Evolutionary conservation across 1,284 basidiomycete species (phyloP), one percentile per base, ranked within the genome.

Genomic region (Trichosporon asahii): DNA sequence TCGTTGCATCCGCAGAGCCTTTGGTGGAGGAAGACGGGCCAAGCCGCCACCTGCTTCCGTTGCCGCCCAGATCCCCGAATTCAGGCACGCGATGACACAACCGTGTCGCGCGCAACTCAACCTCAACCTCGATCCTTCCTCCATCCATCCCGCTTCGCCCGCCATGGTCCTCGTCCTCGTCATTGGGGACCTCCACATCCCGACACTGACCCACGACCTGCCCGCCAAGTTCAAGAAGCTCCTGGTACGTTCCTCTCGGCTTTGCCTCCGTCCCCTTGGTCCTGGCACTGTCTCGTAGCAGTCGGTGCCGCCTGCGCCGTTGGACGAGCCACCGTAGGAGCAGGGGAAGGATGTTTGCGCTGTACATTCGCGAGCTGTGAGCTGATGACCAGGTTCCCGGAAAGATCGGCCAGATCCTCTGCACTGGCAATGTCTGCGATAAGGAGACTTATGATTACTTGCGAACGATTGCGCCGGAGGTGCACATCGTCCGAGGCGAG

Each of bases 161-260:
- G 75, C 21, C 63, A 89, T 88, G 88, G 94, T 96, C 70, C 90
- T 97, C 75, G 93, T 97, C 64, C 91, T 97, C 72, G 89, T 95
- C 78, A 93, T 97, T 76, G 94, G 95, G 68, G 95, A 98, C 86
- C 88, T 97, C 18, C 94, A 96, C 82, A 96, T 97, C 78, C 95
- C 95, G 0, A 90, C 93, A 79, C 86, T 86, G 63, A 85, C 88
- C 1, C 93, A 96, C 80, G 96, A 98, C 80, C 87, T 99, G 4
- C 95, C 96, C 0, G 86, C 89, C 23, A 98, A 98, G 85, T 99
- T 99, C 86, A 96, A 96, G 85, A 98, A 98, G 82, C 90, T 99
- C 0, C 87, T 99, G 0, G 94, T 88, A 65, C 49, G 84, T 80
- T 3, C 18, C 1, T 11, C 23, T 4, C 11, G 40, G 8, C 21